These are phyloP conservation scores for Myotisia sp. DNA, from an alignment of 2,329 filamentous ascomycete species.

Conservation along the genomic window DNA sequence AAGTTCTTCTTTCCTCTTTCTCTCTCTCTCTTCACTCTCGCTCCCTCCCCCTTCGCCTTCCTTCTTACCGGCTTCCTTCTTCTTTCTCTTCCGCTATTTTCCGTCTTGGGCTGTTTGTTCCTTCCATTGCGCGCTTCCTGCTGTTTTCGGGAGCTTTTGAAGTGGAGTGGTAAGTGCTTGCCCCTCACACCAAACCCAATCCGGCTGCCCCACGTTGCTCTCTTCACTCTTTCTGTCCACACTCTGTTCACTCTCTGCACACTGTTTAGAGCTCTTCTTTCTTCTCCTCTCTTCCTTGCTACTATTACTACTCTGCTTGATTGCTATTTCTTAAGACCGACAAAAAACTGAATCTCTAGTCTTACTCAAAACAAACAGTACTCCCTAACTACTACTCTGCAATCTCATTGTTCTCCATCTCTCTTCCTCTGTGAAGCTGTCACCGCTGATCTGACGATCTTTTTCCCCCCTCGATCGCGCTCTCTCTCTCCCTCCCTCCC, in stretches of 20 bases:
- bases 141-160: too few relatives aligned
- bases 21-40: too few relatives aligned
- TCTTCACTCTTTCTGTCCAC: background rate
- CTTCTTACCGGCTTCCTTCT: constrained; percentile 1
- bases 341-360: too few relatives aligned
- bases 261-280: too few relatives aligned
- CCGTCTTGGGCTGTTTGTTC: background rate
- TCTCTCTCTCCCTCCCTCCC: background rate
- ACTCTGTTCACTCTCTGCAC: background rate
- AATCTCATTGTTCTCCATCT: background rate
- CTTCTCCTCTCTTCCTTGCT: background rate
- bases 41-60: too few relatives aligned
- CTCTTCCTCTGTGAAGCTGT: background rate
- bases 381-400: constrained; percentile 1
- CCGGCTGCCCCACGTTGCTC: background rate
- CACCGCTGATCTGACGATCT: background rate
- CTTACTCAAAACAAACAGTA: too few relatives aligned
- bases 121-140: background rate
- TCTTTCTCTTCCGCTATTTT: background rate
- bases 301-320: background rate
- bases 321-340: background rate
- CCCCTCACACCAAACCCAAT: background rate
- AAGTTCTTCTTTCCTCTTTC: too few relatives aligned
- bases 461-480: background rate
- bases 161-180: too few relatives aligned